A percentile compares a stretch with the other conserved stretches of the same genome.
These are phyloP conservation scores for Fragaria iinumae DNA, from an alignment of 306 rosid species.

Conservation along the genomic window DNA sequence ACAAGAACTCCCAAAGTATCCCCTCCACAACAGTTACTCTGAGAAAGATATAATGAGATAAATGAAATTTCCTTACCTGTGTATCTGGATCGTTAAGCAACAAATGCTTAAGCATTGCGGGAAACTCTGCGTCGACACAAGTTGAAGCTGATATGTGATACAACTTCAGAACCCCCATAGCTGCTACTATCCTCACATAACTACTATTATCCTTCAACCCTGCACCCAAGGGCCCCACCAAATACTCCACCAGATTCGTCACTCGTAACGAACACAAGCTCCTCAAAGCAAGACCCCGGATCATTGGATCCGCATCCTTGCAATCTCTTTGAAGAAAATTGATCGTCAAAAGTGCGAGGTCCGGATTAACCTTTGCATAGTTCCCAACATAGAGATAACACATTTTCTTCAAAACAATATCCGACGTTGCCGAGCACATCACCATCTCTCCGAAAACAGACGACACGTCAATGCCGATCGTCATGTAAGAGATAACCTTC, in stretches of 20 bases:
- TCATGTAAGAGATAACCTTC: conserved; percentile 98
- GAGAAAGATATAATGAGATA: neutral
- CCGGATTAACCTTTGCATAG: conserved; percentile 93
- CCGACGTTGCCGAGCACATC: conserved; percentile 96
- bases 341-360: conserved; percentile 92
- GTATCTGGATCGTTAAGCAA: conserved; percentile 88
- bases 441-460: conserved; percentile 98
- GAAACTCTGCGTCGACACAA: conserved; percentile 92
- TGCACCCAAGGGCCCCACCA: conserved; percentile 90
- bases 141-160: conserved; percentile 94
- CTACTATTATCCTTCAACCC: conserved; percentile 88
- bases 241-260: conserved; percentile 88
- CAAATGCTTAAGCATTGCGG: conserved; percentile 68
- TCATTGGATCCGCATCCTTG: conserved; percentile 96
- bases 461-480: conserved; percentile 89
- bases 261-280: conserved; percentile 91
- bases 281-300: conserved; percentile 93
- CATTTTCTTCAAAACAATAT: conserved; percentile 93
- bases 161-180: conserved; percentile 81
- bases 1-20: neutral
- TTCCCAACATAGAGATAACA: conserved; percentile 97
- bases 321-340: conserved; percentile 98
- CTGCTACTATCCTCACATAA: conserved; percentile 93
- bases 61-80: conserved; percentile 48
- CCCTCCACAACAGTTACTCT: neutral